Evolutionary conservation across 169 alveolate species (phyloP).

Genomic region (Plasmodium gallinaceum): DNA sequence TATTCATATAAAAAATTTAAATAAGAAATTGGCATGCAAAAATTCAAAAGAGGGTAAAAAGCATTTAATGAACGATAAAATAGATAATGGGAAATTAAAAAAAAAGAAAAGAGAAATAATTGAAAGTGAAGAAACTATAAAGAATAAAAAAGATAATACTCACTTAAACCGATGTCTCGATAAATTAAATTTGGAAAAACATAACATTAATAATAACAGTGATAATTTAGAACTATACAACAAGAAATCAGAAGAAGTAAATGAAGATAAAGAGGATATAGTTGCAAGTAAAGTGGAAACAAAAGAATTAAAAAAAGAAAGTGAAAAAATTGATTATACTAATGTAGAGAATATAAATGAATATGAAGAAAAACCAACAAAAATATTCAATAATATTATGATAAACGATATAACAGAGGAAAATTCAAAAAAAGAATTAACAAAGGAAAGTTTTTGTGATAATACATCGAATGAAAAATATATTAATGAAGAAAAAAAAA

Average conservation of each 20-base stretch:
- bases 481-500: not conserved
- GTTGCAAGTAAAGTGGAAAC: conserved; percentile 10
- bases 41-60: conserved; percentile 20
- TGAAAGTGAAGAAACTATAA: not conserved
- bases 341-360: conserved; percentile 11
- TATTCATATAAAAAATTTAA: conserved; percentile 26
- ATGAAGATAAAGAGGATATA: conserved; percentile 13
- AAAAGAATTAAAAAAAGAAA: not conserved
- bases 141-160: not conserved
- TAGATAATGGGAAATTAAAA: not conserved
- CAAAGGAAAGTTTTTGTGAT: not conserved
- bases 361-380: not conserved
- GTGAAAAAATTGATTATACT: not conserved
- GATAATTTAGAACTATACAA: not conserved
- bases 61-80: not conserved
- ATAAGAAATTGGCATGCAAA: conserved; percentile 28
- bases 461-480: not conserved
- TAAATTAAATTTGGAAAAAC: not conserved
- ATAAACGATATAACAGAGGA: not conserved
- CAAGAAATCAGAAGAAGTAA: not conserved
- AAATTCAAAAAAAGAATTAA: not conserved
- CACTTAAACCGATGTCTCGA: not conserved
- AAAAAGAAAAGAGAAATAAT: conserved; percentile 37
- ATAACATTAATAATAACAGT: not conserved
- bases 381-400: too few species aligned